These are phyloP conservation scores for Lachnellula subtilissima DNA, from an alignment of 2,329 filamentous ascomycete species.

Conservation along the genomic window DNA sequence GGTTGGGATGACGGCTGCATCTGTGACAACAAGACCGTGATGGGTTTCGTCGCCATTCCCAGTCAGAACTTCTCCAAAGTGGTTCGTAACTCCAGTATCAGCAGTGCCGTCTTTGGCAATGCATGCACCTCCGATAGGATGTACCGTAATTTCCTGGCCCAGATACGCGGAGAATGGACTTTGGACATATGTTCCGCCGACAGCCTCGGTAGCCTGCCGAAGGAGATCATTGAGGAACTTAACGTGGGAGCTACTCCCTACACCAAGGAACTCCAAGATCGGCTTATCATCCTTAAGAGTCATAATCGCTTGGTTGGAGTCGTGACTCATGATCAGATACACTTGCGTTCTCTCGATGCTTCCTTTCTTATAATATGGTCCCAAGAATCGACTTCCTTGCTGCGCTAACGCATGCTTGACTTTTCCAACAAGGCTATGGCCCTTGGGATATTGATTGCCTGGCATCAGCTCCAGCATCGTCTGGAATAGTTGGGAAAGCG, in stretches of 20 bases:
- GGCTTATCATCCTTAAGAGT: conserved; percentile 56
- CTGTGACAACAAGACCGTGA: conserved; percentile 55
- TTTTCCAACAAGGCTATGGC: conserved; percentile 37
- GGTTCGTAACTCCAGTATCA: conserved; percentile 53
- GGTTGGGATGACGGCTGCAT: conserved; percentile 57
- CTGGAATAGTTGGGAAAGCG: conserved; percentile 52
- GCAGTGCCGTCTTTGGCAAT: conserved; percentile 58
- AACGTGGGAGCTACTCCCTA: conserved; percentile 51
- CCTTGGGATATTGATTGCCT: conserved; percentile 38
- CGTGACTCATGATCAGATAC: conserved; percentile 48
- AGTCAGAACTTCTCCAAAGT: conserved; percentile 55
- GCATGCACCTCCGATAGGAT: conserved; percentile 61
- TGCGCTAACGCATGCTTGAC: conserved; percentile 45
- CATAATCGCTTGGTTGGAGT: conserved; percentile 52
- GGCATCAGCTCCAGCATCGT: conserved; percentile 51
- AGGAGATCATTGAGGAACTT: conserved; percentile 48
- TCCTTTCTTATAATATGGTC: conserved; percentile 52
- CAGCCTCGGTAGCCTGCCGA: conserved; percentile 48
- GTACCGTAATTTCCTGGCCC: conserved; percentile 57
- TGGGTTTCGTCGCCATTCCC: conserved; percentile 49
- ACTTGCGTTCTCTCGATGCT: conserved; percentile 56
- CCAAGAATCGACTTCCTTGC: conserved; percentile 50
- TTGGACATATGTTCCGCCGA: conserved; percentile 56
- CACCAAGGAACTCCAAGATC: conserved; percentile 54
- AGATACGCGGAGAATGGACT: conserved; percentile 54